Conservation (phyloP, 306 rosid species). For the Inga oerstediana region DNA sequence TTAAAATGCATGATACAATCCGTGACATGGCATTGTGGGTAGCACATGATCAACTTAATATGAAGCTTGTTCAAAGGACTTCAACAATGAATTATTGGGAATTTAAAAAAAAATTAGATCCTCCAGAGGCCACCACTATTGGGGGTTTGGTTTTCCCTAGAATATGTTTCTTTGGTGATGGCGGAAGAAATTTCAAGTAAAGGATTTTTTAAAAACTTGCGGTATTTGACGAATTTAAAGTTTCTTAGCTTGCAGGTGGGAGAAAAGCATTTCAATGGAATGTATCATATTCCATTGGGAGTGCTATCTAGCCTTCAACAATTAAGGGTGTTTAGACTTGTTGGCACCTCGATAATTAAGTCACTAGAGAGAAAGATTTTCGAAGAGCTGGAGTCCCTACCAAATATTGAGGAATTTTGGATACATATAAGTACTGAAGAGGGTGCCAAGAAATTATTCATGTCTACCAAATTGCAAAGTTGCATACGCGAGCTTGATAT, state of each 20-base stretch:
- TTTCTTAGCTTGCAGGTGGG: not conserved
- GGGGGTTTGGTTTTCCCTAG: too few species aligned
- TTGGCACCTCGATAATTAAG: too few species aligned
- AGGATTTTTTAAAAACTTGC: not conserved
- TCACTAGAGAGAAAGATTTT: too few species aligned
- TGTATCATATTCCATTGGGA: not conserved
- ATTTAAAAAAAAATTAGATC: not conserved
- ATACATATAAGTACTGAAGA: too few species aligned
- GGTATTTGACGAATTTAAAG: not conserved
- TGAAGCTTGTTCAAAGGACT: not conserved
- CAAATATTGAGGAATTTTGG: too few species aligned
- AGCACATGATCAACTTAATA: not conserved
- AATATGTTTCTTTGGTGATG: not conserved
- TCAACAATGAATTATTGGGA: not conserved
- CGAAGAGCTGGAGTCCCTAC: too few species aligned
- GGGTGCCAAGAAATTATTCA: too few species aligned
- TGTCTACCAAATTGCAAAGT: too few species aligned
- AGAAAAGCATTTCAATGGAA: too few species aligned
- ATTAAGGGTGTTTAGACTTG: too few species aligned
- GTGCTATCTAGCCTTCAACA: not conserved
- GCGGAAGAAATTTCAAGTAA: too few species aligned
- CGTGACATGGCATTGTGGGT: slow-evolving; percentile 14
- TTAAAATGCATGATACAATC: slow-evolving; percentile 11
- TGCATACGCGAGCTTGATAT: too few species aligned
- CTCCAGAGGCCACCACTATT: not conserved